phyloP scores from a whole-genome alignment of 2,329 filamentous ascomycete species.

The Didymosphaeria variabile region DNA sequence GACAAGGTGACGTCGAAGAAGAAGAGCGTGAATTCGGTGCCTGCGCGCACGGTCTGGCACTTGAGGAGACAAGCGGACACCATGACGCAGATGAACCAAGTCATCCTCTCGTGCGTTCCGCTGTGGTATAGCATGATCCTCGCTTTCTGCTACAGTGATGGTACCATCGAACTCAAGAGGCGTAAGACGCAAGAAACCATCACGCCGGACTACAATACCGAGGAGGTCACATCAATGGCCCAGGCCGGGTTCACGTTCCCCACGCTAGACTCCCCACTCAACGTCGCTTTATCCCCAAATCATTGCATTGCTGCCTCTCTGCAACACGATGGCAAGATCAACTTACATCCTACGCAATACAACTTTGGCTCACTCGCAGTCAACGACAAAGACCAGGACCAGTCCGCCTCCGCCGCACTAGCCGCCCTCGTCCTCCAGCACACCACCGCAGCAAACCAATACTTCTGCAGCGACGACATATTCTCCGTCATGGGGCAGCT shows the following conservation, averaged over 20 bases:
- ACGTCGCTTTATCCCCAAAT: conserved; percentile 59
- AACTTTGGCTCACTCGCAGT: conserved; percentile 42
- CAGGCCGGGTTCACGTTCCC: conserved; percentile 81
- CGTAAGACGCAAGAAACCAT: conserved; percentile 75
- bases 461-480: conserved; percentile 60
- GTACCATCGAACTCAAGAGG: conserved; percentile 81
- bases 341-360: conserved; percentile 54
- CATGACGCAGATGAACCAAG: conserved; percentile 66
- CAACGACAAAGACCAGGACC: conserved; percentile 33
- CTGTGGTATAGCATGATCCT: conserved; percentile 76
- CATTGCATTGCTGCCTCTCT: conserved; percentile 57
- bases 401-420: conserved; percentile 48
- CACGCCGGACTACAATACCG: conserved; percentile 69
- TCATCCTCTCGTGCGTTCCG: conserved; percentile 73
- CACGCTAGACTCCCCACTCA: conserved; percentile 66
- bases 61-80: conserved; percentile 71
- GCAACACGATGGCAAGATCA: conserved; percentile 54
- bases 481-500: conserved; percentile 51
- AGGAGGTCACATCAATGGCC: conserved; percentile 73
- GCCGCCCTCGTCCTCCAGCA: conserved; percentile 55
- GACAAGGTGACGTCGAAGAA: conserved; percentile 76
- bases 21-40: conserved; percentile 58
- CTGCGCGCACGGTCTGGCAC: conserved; percentile 46
- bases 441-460: conserved; percentile 54
- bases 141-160: conserved; percentile 79